These are phyloP conservation scores for Leptographium flavum DNA, from an alignment of 2,329 filamentous ascomycete species.

Conservation along the genomic window DNA sequence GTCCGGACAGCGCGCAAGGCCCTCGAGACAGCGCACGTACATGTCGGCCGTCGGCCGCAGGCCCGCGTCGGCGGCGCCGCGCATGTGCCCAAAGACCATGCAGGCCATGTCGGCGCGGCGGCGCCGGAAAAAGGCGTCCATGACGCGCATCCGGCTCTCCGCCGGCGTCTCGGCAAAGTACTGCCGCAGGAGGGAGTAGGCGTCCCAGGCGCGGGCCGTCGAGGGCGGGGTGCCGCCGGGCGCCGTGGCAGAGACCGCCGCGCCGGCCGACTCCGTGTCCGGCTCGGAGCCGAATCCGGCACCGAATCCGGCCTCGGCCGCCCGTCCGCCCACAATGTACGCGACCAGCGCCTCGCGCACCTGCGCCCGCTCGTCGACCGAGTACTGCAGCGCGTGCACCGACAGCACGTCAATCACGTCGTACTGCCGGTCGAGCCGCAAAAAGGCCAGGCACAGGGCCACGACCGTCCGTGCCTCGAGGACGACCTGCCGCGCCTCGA, in stretches of 20 bases:
- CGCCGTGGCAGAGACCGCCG: too few relatives aligned
- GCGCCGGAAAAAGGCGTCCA: slow-evolving; percentile 67
- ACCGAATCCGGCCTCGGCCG: too few relatives aligned
- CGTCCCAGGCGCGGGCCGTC: slow-evolving; percentile 49
- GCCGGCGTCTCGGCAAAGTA: slow-evolving; percentile 54
- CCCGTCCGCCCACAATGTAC: slow-evolving; percentile 33
- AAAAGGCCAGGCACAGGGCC: slow-evolving; percentile 56
- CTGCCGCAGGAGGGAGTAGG: slow-evolving; percentile 50
- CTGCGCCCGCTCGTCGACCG: slow-evolving; percentile 50
- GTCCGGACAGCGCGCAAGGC: slow-evolving; percentile 38
- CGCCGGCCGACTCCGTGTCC: too few relatives aligned
- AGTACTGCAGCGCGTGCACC: slow-evolving; percentile 55
- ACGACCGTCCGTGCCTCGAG: slow-evolving; percentile 64
- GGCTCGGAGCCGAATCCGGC: too few relatives aligned
- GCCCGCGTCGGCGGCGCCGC: slow-evolving; percentile 49
- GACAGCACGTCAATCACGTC: slow-evolving; percentile 76
- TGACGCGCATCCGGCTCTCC: slow-evolving; percentile 52
- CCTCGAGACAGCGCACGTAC: slow-evolving; percentile 66
- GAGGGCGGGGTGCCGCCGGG: slow-evolving; percentile 42
- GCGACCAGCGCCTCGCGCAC: slow-evolving; percentile 52
- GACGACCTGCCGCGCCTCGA: slow-evolving; percentile 54
- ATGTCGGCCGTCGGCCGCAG: slow-evolving; percentile 57
- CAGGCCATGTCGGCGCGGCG: slow-evolving; percentile 71
- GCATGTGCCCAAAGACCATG: slow-evolving; percentile 86
- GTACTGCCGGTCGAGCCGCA: slow-evolving; percentile 60